Percentiles rank a stretch among this genome's conserved stretches.
Evolutionary conservation across 140 eudicot genomes (phyloP).

Genomic region (Flaveria floridana): DNA sequence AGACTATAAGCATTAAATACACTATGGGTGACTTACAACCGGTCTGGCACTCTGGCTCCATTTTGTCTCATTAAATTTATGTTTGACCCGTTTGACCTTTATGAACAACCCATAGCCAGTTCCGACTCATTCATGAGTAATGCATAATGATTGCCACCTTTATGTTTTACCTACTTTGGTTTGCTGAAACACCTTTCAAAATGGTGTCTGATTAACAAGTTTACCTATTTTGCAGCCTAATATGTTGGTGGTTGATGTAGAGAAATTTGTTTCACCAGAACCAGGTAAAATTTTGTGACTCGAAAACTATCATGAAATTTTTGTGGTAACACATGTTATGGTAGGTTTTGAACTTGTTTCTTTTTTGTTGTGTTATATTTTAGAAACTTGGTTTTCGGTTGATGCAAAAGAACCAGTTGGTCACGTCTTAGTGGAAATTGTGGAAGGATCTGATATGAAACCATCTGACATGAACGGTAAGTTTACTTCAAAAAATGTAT

Average conservation of each 20-base stretch:
- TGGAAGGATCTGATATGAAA: conserved; percentile 81
- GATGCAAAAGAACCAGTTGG: conserved; percentile 90
- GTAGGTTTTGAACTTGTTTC: background rate
- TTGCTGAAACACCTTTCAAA: background rate
- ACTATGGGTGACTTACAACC: conserved; percentile 1
- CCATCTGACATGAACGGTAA: conserved; percentile 84
- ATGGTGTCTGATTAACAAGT: conserved; percentile 1
- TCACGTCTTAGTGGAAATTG: conserved; percentile 56
- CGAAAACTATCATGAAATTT: background rate
- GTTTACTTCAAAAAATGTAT: conserved; percentile 21
- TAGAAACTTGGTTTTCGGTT: conserved; percentile 74
- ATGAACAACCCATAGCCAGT: background rate
- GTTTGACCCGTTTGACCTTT: background rate
- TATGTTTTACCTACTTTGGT: background rate
- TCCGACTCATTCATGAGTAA: background rate
- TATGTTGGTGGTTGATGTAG: conserved; percentile 90
- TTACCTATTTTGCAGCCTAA: conserved; percentile 62
- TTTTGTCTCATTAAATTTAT: background rate
- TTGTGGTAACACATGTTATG: background rate
- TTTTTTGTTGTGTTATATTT: background rate
- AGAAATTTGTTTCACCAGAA: conserved; percentile 66
- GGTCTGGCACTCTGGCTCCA: background rate
- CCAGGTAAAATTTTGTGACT: conserved; percentile 40
- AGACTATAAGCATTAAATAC: background rate
- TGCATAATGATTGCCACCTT: too few relatives aligned